phyloP scores from a whole-genome alignment of 345 rosid genomes.

The Dovyalis caffra region DNA sequence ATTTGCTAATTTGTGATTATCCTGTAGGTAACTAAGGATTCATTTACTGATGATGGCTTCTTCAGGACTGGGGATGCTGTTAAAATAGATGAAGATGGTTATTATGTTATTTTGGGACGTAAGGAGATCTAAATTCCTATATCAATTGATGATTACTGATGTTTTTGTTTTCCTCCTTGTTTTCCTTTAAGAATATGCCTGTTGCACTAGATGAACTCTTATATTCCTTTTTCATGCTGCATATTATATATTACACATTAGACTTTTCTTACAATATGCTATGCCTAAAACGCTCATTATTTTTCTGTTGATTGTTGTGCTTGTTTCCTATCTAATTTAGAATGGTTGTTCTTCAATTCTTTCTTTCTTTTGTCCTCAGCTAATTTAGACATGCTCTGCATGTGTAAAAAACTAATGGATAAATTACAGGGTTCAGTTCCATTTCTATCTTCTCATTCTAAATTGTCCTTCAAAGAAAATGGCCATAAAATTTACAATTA shows the following conservation, averaged over 20 bases:
- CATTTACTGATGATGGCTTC: constrained; percentile 84
- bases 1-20: constrained; percentile 7
- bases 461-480: too few species aligned
- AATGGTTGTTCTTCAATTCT: background rate
- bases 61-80: constrained; percentile 97
- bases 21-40: constrained; percentile 64
- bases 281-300: background rate
- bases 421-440: too few species aligned
- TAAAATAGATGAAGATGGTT: constrained; percentile 82
- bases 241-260: background rate
- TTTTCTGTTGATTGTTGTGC: background rate
- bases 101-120: constrained; percentile 91
- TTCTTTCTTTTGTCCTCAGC: background rate
- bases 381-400: background rate
- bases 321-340: background rate
- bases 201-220: background rate
- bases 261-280: background rate
- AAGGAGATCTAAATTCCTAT: constrained; percentile 35
- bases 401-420: background rate
- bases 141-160: background rate
- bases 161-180: background rate
- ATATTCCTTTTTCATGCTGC: background rate
- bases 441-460: too few species aligned
- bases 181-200: background rate
- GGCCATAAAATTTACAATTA: too few species aligned